Conservation (phyloP, 116 monocot genomes). For the Posidonia oceanica region DNA sequence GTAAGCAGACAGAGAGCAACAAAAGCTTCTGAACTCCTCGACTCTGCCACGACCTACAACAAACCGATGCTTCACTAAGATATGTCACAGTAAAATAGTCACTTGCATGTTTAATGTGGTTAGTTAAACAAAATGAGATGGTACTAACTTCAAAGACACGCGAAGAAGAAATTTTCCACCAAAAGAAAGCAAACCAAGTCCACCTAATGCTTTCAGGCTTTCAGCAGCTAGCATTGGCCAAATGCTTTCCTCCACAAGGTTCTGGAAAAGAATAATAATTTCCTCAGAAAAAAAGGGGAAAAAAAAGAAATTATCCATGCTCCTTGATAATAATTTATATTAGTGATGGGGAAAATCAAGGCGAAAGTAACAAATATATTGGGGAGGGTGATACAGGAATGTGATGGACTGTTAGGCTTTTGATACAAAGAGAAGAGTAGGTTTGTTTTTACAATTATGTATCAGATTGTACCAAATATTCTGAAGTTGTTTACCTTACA, state of each 20-base stretch:
- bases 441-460: too few relatives aligned
- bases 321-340: too few relatives aligned
- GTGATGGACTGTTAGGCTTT: too few relatives aligned
- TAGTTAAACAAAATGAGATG: not conserved
- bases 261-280: slow-evolving; percentile 26
- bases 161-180: slow-evolving; percentile 84
- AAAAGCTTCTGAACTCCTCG: slow-evolving; percentile 98
- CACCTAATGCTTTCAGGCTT: slow-evolving; percentile 94
- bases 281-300: too few relatives aligned
- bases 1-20: slow-evolving; percentile 98
- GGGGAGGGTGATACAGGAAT: too few relatives aligned
- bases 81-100: not conserved
- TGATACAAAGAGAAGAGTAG: too few relatives aligned
- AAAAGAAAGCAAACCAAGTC: slow-evolving; percentile 91
- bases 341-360: too few relatives aligned
- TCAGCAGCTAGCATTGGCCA: slow-evolving; percentile 75
- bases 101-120: not conserved
- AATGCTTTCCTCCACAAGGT: slow-evolving; percentile 64
- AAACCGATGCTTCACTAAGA: not conserved
- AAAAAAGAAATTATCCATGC: not conserved
- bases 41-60: slow-evolving; percentile 84
- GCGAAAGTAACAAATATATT: too few relatives aligned
- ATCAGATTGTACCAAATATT: too few relatives aligned
- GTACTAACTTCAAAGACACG: slow-evolving; percentile 82
- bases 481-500: too few relatives aligned